These are phyloP conservation scores for Delphinella strobiligena DNA, from an alignment of 2,329 filamentous ascomycete species.

Conservation along the genomic window DNA sequence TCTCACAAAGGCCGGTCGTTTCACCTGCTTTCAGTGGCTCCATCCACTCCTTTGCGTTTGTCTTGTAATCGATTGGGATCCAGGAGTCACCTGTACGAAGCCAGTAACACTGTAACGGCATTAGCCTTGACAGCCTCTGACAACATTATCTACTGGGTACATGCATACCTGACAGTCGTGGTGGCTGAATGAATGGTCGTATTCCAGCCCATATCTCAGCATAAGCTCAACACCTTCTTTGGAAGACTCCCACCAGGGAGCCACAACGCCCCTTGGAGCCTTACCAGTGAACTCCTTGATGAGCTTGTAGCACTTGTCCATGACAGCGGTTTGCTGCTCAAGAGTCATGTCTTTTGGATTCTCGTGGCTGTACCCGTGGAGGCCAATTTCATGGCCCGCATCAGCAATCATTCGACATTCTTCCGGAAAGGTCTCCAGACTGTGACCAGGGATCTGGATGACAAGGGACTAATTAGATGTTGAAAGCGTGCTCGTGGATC, in stretches of 20 bases:
- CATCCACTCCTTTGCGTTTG: constrained; percentile 54
- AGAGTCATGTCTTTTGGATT: constrained; percentile 60
- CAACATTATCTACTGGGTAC: background rate
- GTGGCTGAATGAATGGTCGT: constrained; percentile 56
- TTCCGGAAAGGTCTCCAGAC: constrained; percentile 54
- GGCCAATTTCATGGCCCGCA: constrained; percentile 52
- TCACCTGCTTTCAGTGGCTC: constrained; percentile 49
- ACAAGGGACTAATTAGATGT: background rate
- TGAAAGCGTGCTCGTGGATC: too few species aligned
- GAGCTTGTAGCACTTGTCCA: constrained; percentile 62
- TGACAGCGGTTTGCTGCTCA: constrained; percentile 63
- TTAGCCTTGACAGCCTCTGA: background rate
- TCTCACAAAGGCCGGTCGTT: constrained; percentile 53
- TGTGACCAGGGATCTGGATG: constrained; percentile 44
- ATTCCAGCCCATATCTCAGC: constrained; percentile 55
- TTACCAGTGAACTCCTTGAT: constrained; percentile 61
- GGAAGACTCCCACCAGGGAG: constrained; percentile 65
- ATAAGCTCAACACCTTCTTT: constrained; percentile 55
- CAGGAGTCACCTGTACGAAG: constrained; percentile 51
- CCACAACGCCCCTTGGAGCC: constrained; percentile 58
- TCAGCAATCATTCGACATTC: constrained; percentile 51
- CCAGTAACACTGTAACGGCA: constrained; percentile 43
- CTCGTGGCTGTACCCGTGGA: constrained; percentile 65
- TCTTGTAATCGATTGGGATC: constrained; percentile 56
- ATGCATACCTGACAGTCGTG: constrained; percentile 38